A percentile compares a stretch with the other conserved stretches of the same genome.
Conservation (phyloP, 1,284 basidiomycete species). For the Microstroma glucosiphilum region DNA sequence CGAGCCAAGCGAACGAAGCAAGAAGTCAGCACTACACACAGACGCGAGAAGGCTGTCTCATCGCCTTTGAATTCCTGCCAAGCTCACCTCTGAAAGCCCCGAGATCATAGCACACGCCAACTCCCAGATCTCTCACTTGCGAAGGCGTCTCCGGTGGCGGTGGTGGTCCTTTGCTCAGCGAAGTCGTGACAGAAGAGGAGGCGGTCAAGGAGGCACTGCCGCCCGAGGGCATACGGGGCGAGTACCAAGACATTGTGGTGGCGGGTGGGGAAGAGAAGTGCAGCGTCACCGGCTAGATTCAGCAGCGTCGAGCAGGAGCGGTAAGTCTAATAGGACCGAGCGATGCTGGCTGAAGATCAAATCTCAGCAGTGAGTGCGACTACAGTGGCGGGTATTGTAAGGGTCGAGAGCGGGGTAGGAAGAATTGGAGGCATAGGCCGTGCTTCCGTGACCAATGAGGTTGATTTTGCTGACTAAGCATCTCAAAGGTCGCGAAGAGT, state of each 20-base stretch:
- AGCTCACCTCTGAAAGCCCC: constrained; percentile 1
- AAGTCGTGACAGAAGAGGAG: background rate
- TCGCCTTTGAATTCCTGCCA: background rate
- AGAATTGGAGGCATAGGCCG: too few relatives aligned
- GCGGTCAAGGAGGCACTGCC: background rate
- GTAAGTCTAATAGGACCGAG: too few relatives aligned
- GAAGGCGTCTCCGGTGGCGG: background rate
- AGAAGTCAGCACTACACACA: too few relatives aligned
- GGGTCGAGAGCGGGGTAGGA: too few relatives aligned
- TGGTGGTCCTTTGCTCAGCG: background rate
- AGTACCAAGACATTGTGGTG: constrained; percentile 4
- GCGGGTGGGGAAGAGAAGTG: background rate
- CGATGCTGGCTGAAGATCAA: too few relatives aligned
- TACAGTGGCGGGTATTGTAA: too few relatives aligned
- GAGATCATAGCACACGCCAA: background rate
- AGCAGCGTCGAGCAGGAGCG: too few relatives aligned
- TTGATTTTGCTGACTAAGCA: too few relatives aligned
- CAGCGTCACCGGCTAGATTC: too few relatives aligned
- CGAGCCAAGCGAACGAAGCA: background rate
- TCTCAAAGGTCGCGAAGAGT: too few relatives aligned
- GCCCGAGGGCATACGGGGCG: background rate
- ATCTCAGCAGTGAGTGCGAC: too few relatives aligned
- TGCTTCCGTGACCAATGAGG: too few relatives aligned
- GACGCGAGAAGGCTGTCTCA: background rate
- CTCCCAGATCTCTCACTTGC: background rate